These are phyloP conservation scores for Aureobasidium pullulans DNA, from an alignment of 2,329 filamentous ascomycete genomes.

Conservation along the genomic window DNA sequence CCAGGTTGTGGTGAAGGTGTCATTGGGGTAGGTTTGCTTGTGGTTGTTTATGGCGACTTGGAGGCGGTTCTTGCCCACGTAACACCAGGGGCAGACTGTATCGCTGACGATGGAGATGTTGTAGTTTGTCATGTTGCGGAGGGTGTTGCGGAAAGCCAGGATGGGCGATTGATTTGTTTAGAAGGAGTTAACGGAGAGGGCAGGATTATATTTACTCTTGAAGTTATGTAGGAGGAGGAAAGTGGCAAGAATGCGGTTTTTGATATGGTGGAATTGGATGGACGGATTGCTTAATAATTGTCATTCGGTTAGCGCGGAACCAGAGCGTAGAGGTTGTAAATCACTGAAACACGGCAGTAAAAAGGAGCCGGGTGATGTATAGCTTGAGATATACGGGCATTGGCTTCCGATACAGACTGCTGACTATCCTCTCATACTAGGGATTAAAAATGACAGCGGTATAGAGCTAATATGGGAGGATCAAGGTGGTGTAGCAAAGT, in stretches of 20 bases:
- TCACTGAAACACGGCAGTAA: background rate
- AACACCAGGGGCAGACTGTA: constrained; percentile 70
- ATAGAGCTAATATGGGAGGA: background rate
- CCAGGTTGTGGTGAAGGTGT: constrained; percentile 70
- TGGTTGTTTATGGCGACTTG: constrained; percentile 60
- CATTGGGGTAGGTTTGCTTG: constrained; percentile 49
- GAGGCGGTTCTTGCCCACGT: constrained; percentile 70
- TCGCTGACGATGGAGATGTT: constrained; percentile 74
- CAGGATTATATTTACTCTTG: background rate
- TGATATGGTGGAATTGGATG: background rate
- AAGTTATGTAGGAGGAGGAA: background rate
- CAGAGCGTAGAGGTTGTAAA: background rate
- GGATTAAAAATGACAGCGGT: background rate
- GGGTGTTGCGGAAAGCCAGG: constrained; percentile 19
- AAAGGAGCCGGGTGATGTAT: background rate
- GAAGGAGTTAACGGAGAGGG: background rate
- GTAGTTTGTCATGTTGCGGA: constrained; percentile 60
- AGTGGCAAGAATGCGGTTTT: background rate
- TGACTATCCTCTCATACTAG: too few relatives aligned
- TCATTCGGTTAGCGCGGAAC: constrained; percentile 1
- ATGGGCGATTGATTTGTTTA: constrained; percentile 12
- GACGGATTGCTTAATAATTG: constrained; percentile 13
- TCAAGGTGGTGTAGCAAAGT: background rate
- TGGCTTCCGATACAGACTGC: too few relatives aligned
- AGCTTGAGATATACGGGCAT: background rate